These are phyloP conservation scores for Rhynchospora tenuis DNA, from an alignment of 176 grass and related monocot species.

Conservation along the genomic window DNA sequence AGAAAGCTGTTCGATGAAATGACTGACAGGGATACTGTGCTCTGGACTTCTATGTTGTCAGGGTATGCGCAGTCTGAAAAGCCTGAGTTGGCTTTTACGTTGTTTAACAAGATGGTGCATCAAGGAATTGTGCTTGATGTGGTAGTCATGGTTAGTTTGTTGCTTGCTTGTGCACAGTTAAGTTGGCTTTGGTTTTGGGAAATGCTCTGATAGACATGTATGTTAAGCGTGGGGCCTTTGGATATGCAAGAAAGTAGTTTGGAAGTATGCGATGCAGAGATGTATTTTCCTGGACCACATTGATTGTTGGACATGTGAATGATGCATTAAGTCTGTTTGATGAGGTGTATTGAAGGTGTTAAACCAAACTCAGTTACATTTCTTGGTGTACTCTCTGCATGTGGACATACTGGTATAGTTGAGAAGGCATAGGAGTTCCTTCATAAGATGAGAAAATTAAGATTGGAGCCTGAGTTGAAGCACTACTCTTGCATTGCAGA, in stretches of 20 bases:
- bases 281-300: slow-evolving; percentile 73
- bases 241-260: slow-evolving; percentile 43
- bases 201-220: slow-evolving; percentile 75
- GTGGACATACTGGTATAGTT: slow-evolving; percentile 59
- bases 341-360: slow-evolving; percentile 24
- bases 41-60: slow-evolving; percentile 79
- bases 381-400: slow-evolving; percentile 63
- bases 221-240: slow-evolving; percentile 62
- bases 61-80: slow-evolving; percentile 44
- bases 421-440: slow-evolving; percentile 45
- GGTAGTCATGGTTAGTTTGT: slow-evolving; percentile 69
- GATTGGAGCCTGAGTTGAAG: slow-evolving; percentile 46
- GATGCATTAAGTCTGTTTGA: slow-evolving; percentile 48
- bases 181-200: slow-evolving; percentile 41
- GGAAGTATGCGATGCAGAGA: slow-evolving; percentile 34
- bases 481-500: slow-evolving; percentile 74
- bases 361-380: slow-evolving; percentile 54
- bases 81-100: slow-evolving; percentile 30
- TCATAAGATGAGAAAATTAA: slow-evolving; percentile 36
- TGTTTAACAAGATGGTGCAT: slow-evolving; percentile 45
- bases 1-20: slow-evolving; percentile 60
- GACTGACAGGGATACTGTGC: slow-evolving; percentile 43
- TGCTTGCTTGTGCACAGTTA: slow-evolving; percentile 49
- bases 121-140: slow-evolving; percentile 34
- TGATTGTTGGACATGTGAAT: slow-evolving; percentile 52